Evolutionary conservation across 2,329 filamentous ascomycete genomes (phyloP).

Genomic region (Plenodomus biglobosus): DNA sequence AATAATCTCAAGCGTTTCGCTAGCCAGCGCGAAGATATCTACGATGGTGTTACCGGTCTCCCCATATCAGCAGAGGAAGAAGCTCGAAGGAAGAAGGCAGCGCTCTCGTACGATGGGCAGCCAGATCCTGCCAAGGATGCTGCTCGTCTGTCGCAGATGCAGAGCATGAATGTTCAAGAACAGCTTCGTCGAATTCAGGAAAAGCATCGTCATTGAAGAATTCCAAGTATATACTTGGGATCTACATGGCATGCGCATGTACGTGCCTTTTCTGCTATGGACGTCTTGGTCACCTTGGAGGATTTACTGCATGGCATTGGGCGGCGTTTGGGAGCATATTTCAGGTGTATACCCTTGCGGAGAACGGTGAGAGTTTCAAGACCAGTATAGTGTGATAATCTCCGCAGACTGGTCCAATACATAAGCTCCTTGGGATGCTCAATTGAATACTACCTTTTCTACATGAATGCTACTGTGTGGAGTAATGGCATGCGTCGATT

Average conservation of each 20-base stretch:
- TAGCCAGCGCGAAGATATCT: conserved; percentile 83
- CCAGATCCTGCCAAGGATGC: conserved; percentile 61
- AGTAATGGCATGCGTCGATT: background rate
- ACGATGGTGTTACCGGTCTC: conserved; percentile 71
- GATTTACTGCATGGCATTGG: conserved; percentile 9
- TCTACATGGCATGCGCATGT: background rate
- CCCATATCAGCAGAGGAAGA: conserved; percentile 72
- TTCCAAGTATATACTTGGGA: background rate
- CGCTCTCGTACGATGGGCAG: conserved; percentile 66
- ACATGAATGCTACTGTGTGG: background rate
- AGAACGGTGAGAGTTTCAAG: background rate
- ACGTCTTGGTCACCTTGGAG: background rate
- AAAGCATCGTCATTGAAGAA: conserved; percentile 44
- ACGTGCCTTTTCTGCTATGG: conserved; percentile 6
- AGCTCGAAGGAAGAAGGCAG: conserved; percentile 74
- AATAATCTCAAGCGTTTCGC: conserved; percentile 95
- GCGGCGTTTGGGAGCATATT: conserved; percentile 7
- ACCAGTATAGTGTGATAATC: conserved; percentile 1
- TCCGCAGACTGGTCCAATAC: background rate
- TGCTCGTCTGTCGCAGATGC: conserved; percentile 56
- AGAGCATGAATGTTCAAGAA: conserved; percentile 71
- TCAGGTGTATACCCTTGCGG: conserved; percentile 3
- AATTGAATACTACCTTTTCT: background rate
- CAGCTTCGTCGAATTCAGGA: conserved; percentile 73
- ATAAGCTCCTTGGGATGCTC: background rate